Evolutionary conservation across 2,329 filamentous ascomycete species (phyloP), one percentile per base, ranked within the genome.

Genomic region (Macrophomina pseudophaseolina): DNA sequence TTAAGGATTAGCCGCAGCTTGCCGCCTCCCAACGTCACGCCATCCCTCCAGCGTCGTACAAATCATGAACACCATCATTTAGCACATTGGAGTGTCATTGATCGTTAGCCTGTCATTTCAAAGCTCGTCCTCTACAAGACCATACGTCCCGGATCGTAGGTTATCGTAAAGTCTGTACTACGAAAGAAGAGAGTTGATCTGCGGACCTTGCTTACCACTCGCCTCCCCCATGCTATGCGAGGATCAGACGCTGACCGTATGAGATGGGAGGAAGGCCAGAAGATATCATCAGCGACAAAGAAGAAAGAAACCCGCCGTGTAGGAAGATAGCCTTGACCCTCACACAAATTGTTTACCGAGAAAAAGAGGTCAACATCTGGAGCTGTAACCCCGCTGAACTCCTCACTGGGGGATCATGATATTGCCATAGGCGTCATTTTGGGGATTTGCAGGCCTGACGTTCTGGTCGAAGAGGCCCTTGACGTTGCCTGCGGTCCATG

Each of bases 281-380:
- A 35, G 58, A 62, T 14, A 38, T 62, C 42, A 49, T n/a, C 44
- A 62, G 35, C 5, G 44, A 62, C 58, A 62, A 11, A 62, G 58
- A 62, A 62, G 28, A 38, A 49, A 59, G 23, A n/a, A 32, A 56
- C 40, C 16, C 9, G 23, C 58, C 5, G 23, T 49, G 18, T 32
- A 18, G 16, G 44, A 35, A 62, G 46, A 62, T 62, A 28, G 58
- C 58, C 23, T 44, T 49, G 44, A 62, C 6, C 58, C 42, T 38
- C 44, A 30, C 18, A 32, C 42, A 48, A 62, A n/a, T 9, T 49
- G 14, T 23, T 30, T 30, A 12, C 38, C 23, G 40, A 28, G 16
- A 35, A 59, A 6, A 46, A 44, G 54, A 30, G 18, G 38, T 38
- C n/a, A 18, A 30, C 46, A 48, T 49, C 11, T 38, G 35, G 11